Conservation (phyloP, 2,329 filamentous ascomycete species). For the Penicillium sp. region DNA sequence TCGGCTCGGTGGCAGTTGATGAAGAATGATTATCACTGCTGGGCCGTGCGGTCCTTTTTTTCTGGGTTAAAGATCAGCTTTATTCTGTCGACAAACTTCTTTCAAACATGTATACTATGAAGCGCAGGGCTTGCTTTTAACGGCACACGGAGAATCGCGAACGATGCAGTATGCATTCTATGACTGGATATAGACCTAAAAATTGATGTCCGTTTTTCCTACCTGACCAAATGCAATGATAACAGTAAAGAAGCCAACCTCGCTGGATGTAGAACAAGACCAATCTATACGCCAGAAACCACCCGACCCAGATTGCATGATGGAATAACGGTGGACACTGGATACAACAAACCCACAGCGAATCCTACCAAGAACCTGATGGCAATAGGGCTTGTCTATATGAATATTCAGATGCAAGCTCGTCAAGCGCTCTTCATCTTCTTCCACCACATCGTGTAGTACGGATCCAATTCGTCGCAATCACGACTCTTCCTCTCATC, state of each 20-base stretch:
- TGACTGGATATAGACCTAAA: constrained; percentile 19
- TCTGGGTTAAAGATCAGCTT: neutral
- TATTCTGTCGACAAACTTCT: neutral
- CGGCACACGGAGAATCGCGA: neutral
- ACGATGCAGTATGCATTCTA: constrained; percentile 12
- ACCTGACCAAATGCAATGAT: constrained; percentile 13
- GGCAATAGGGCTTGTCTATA: neutral
- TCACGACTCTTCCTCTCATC: constrained; percentile 52
- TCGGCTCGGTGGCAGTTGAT: neutral
- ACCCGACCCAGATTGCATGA: constrained; percentile 1
- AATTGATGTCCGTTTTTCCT: constrained; percentile 18
- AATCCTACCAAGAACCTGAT: neutral
- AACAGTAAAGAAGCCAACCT: constrained; percentile 7
- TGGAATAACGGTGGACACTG: neutral
- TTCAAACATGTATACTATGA: neutral
- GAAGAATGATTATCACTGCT: neutral
- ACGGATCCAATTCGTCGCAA: constrained; percentile 72
- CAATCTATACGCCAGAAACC: constrained; percentile 13
- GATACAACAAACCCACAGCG: neutral
- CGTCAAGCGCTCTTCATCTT: constrained; percentile 27
- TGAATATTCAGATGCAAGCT: neutral
- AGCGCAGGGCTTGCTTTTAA: neutral
- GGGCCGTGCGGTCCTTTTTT: neutral
- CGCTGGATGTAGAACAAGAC: constrained; percentile 15
- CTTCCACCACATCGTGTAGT: constrained; percentile 47